Conservation (phyloP, 441 rosid genomes). For the Lepidium campestre region DNA sequence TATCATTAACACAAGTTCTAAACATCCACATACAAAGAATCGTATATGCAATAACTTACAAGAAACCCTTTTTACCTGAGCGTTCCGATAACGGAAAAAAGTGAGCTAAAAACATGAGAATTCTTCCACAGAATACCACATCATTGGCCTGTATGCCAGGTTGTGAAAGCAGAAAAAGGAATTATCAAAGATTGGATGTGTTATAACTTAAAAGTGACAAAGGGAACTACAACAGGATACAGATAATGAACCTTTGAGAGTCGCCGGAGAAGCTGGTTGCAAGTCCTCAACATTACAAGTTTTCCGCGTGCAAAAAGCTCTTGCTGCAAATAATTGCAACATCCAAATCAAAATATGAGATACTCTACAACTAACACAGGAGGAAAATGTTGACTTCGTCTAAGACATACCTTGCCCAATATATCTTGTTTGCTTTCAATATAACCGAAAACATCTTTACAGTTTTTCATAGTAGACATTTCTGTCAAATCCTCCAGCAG, state of each 20-base stretch:
- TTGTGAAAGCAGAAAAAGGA: neutral
- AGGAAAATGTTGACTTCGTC: neutral
- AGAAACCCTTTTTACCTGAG: conserved; percentile 54
- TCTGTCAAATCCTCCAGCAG: conserved; percentile 94
- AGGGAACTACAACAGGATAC: neutral
- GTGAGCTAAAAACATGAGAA: conserved; percentile 94
- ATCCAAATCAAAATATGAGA: conserved; percentile 2
- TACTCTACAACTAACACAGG: neutral
- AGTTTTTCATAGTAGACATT: conserved; percentile 95
- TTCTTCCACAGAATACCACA: conserved; percentile 94
- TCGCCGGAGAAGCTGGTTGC: conserved; percentile 99
- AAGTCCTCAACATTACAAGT: conserved; percentile 98
- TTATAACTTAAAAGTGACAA: conserved; percentile 1
- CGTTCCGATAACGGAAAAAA: conserved; percentile 95
- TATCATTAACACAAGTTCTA: conserved; percentile 6
- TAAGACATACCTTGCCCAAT: conserved; percentile 68
- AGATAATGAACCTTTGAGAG: conserved; percentile 68
- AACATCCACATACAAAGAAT: neutral
- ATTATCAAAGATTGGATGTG: neutral
- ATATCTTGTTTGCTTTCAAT: conserved; percentile 93
- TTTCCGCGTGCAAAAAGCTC: conserved; percentile 99
- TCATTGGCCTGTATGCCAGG: conserved; percentile 70
- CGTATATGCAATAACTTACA: neutral
- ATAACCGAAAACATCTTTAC: conserved; percentile 88
- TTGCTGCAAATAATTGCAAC: conserved; percentile 48